Evolutionary conservation across 208 protist genomes (phyloP).

Genomic region (Naegleria gruberi): DNA sequence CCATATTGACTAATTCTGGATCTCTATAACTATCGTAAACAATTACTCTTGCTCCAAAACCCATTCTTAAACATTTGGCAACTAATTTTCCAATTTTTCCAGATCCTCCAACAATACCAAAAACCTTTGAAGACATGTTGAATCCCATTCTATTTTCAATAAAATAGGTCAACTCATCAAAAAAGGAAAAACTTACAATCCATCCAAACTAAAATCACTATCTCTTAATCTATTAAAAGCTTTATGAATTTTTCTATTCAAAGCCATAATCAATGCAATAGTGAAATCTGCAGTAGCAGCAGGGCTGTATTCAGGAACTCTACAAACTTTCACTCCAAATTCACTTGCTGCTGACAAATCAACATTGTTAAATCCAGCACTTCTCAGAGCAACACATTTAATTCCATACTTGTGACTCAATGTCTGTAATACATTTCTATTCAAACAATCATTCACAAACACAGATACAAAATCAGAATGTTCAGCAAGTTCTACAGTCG

Average conservation of each 20-base stretch:
- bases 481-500: background rate
- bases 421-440: background rate
- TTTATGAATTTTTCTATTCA: constrained; percentile 48
- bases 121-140: constrained; percentile 47
- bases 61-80: constrained; percentile 30
- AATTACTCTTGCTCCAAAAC: constrained; percentile 44
- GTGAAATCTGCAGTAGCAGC: constrained; percentile 43
- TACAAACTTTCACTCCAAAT: background rate
- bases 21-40: constrained; percentile 46
- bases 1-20: constrained; percentile 12
- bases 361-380: constrained; percentile 17
- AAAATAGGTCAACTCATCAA: too few relatives aligned
- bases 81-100: constrained; percentile 49
- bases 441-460: background rate
- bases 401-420: background rate
- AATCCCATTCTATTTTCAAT: constrained; percentile 40
- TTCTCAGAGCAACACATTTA: background rate
- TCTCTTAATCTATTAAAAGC: constrained; percentile 42
- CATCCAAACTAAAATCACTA: constrained; percentile 49
- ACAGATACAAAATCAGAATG: background rate
- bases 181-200: constrained; percentile 32
- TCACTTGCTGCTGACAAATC: background rate
- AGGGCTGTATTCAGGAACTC: constrained; percentile 18
- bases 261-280: constrained; percentile 39
- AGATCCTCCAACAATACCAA: constrained; percentile 57